Conservation (phyloP, 345 rosid genomes). For the Euphorbia tirucalli region DNA sequence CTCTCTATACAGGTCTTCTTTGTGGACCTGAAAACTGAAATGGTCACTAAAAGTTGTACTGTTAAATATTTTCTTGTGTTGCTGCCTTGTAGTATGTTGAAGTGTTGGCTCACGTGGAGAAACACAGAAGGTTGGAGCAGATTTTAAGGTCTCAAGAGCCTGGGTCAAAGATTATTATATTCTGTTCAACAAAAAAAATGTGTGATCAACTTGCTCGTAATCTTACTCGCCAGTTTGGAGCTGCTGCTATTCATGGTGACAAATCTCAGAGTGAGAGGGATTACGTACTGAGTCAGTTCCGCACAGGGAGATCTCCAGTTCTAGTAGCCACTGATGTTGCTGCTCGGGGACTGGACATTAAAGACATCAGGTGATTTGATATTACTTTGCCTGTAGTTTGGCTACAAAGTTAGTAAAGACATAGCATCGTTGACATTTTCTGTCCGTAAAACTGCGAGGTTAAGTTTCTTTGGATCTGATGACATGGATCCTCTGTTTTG, state of each 20-base stretch:
- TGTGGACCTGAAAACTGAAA: not conserved
- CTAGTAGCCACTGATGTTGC: conserved; percentile 95
- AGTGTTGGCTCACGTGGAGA: conserved; percentile 74
- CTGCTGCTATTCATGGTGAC: conserved; percentile 91
- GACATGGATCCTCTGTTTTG: not conserved
- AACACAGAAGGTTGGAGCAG: conserved; percentile 89
- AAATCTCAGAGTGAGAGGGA: conserved; percentile 89
- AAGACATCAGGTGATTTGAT: conserved; percentile 70
- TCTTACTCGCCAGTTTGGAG: conserved; percentile 69
- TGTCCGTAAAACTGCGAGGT: not conserved
- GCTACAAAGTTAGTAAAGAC: not conserved
- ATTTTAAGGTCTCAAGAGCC: conserved; percentile 84
- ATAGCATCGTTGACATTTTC: not conserved
- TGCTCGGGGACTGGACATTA: conserved; percentile 84
- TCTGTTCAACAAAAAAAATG: conserved; percentile 89
- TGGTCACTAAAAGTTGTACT: not conserved
- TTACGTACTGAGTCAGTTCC: conserved; percentile 70
- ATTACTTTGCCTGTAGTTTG: not conserved
- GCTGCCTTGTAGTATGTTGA: conserved; percentile 60
- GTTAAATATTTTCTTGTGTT: not conserved
- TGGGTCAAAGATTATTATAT: conserved; percentile 74
- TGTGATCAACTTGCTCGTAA: conserved; percentile 85
- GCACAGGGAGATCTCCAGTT: conserved; percentile 71
- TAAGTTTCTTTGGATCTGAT: not conserved
- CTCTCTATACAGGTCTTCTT: not conserved